These are phyloP conservation scores for Neurospora sp. DNA, from an alignment of 495 filamentous ascomycete genomes.

Conservation along the genomic window DNA sequence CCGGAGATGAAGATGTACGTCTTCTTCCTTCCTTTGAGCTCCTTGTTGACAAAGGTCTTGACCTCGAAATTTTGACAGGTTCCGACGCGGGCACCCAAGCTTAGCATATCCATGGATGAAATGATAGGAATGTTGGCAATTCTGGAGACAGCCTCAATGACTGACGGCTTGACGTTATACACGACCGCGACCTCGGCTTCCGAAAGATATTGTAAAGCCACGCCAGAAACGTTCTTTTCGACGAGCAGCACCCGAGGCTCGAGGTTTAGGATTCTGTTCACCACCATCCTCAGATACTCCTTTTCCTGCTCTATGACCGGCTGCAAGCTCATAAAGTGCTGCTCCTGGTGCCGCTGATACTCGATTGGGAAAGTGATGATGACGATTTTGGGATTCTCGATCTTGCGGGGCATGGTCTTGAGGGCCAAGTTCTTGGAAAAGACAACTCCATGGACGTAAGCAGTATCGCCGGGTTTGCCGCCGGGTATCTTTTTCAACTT, in stretches of 20 bases:
- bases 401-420: conserved; percentile 88
- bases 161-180: conserved; percentile 92
- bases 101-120: conserved; percentile 89
- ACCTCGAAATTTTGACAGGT: conserved; percentile 81
- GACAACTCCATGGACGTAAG: conserved; percentile 89
- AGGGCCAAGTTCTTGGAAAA: conserved; percentile 95
- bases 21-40: conserved; percentile 65
- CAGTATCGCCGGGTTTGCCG: conserved; percentile 79
- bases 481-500: conserved; percentile 95
- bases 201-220: conserved; percentile 78
- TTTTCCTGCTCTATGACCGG: conserved; percentile 95
- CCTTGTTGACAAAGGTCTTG: conserved; percentile 80
- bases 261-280: conserved; percentile 81
- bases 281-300: conserved; percentile 86
- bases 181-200: conserved; percentile 83
- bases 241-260: conserved; percentile 78
- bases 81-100: conserved; percentile 69
- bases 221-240: conserved; percentile 79
- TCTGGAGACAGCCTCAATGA: conserved; percentile 87
- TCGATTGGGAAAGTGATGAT: conserved; percentile 94
- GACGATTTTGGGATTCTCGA: conserved; percentile 74
- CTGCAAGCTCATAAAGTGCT: conserved; percentile 96
- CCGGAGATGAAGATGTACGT: conserved; percentile 95
- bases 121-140: conserved; percentile 87
- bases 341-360: conserved; percentile 80